Evolutionary conservation across 805 yeast genomes (phyloP), one percentile per base, ranked within the genome.

Genomic region (Candida wancherniae): DNA sequence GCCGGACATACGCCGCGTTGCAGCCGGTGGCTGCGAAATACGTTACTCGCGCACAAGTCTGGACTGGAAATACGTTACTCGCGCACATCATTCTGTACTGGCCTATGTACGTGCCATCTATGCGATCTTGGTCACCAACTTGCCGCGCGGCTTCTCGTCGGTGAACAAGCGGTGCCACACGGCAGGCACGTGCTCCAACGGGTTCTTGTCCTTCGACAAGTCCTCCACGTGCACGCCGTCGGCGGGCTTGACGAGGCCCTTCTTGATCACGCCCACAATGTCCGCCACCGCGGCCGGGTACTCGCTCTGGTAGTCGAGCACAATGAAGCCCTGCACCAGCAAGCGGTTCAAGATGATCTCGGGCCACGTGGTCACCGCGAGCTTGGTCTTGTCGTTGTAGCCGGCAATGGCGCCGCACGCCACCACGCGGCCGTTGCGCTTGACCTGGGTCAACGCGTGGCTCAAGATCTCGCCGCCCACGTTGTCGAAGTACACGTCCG

Each of bases 331-430:
- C 38, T 57, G 60, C 18, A 76, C 63, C 0, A 57, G 61, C 31
- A 79, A 51, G 48, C 82, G 65, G 48, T 66, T 73, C 24, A 63
- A 57, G 39, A 76, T 63, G 22, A 78, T 66, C 28, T 54, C 40
- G 9, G 52, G 37, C 60, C 73, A 72, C 31, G 56, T 61, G 20
- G 53, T 53, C 44, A 73, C 62, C 1, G 48, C 56, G 13, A 53
- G 45, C 31, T 60, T 57, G 7, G 47, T 46, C 9, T 44, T 36
- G 38, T 69, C 69, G 47, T 76, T 73, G 52, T 77, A 78, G 29
- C 74, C 73, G 19, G 82, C 55, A 38, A 79, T 75, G 9, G 77
- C 66, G 39, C 85, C 85, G 57, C 82, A 75, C n/a, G 75, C 78
- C 33, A 76, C 49, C 23, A 80, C 56, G 20, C 51, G 57, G 24